These are phyloP conservation scores for Ganoderma leucocontextum DNA, from an alignment of 1,284 basidiomycete species.

Conservation along the genomic window DNA sequence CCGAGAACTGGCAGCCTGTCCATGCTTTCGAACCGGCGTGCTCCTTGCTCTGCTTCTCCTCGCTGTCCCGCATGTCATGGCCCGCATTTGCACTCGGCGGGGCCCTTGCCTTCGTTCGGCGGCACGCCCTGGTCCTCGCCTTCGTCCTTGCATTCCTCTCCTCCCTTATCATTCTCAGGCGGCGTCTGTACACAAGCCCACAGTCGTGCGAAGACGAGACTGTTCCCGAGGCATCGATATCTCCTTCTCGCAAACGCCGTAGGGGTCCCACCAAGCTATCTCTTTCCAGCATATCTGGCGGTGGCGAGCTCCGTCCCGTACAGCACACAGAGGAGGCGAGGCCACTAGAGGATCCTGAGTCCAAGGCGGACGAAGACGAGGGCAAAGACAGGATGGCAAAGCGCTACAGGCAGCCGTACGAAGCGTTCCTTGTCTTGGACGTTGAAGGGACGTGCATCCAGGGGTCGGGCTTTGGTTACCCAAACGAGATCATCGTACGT, in stretches of 20 bases:
- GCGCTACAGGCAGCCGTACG: slow-evolving; percentile 62
- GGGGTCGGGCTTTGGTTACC: slow-evolving; percentile 50
- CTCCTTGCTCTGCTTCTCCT: slow-evolving; percentile 4
- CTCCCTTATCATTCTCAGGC: slow-evolving; percentile 18
- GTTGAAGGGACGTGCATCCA: slow-evolving; percentile 90
- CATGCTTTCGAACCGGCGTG: background rate
- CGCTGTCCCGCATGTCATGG: slow-evolving; percentile 9
- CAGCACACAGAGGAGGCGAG: background rate
- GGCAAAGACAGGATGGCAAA: slow-evolving; percentile 20
- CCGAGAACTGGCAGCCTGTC: slow-evolving; percentile 25
- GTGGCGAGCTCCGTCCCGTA: slow-evolving; percentile 8
- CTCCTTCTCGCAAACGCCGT: slow-evolving; percentile 6
- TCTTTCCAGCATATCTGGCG: slow-evolving; percentile 15
- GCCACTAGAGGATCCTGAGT: background rate
- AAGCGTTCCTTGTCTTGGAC: slow-evolving; percentile 81
- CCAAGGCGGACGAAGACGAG: background rate
- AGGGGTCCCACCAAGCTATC: slow-evolving; percentile 3
- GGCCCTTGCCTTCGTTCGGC: background rate
- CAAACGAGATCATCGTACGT: slow-evolving; percentile 92
- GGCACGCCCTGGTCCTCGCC: background rate
- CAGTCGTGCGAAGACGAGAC: slow-evolving; percentile 30
- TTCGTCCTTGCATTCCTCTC: slow-evolving; percentile 11
- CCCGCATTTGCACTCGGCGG: background rate
- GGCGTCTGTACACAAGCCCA: slow-evolving; percentile 16
- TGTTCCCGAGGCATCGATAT: slow-evolving; percentile 13